Evolutionary conservation across 2,329 filamentous ascomycete genomes (phyloP), one percentile per base, ranked within the genome.

Genomic region (Clarireedia homoeocarpa): DNA sequence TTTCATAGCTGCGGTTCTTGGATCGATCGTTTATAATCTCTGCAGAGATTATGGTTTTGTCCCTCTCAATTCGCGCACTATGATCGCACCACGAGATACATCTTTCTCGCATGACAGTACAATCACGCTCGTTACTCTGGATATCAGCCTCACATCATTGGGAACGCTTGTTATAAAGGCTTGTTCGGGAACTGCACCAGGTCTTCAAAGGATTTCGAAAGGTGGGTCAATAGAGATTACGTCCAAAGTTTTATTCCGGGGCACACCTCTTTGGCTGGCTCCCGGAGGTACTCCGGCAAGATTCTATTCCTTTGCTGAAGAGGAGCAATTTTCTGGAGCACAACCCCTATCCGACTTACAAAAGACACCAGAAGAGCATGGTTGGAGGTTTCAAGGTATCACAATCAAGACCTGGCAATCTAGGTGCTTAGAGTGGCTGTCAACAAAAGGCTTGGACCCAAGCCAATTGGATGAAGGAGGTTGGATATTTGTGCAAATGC

Each of bases 1-100:
- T 15, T 69, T 71, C 40, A 65, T 71, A 48, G 69, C 69, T 47
- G 64, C 69, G 12, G 65, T 70, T 20, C 63, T 70, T 27, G 64
- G 63, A 20, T 66, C 66, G 20, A 57, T 70, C 26, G 59, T 65
- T 3, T 67, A 65, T 58, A 60, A 63, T 48, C 66, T 71, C 48
- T 69, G 67, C 53, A 64, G 62, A 47, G 65, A 68, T 45, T 59
- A 67, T 45, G 60, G 61, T 15, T 68, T 64, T 47, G 62, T 70
- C 48, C 66, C 67, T 34, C 57, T 71, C 26, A 70, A 69, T 59
- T 64, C 68, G 15, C 64, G 68, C 50, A 70, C 68, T 39, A 56
- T 71, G 54, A 62, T 69, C 48, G 56, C 23, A 24, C 23, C 44
- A 15, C 23, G 6, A 20, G 24, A 15, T 46, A 26, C 44, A 24